Evolutionary conservation across 192 early-diverging fungal genomes (phyloP).

Genomic region (Backusella parvicylindrica): DNA sequence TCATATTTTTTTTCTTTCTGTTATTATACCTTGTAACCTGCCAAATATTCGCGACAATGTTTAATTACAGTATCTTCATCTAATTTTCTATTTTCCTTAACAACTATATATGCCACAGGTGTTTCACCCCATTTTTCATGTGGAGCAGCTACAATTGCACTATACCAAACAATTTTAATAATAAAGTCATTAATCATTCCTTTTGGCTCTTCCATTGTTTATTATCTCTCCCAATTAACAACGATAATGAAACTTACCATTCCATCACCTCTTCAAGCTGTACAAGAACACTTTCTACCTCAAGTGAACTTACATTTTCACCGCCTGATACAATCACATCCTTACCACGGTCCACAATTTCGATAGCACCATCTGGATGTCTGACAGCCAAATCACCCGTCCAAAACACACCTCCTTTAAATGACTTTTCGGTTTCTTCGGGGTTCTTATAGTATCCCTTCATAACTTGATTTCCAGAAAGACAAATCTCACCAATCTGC

Average conservation of each 20-base stretch:
- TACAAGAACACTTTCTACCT: conserved; percentile 51
- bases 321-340: conserved; percentile 65
- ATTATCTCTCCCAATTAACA: background rate
- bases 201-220: too few relatives aligned
- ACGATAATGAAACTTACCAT: conserved; percentile 19
- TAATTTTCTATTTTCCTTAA: conserved; percentile 37
- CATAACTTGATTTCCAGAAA: conserved; percentile 56
- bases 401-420: conserved; percentile 52
- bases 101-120: conserved; percentile 51
- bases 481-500: conserved; percentile 53
- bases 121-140: conserved; percentile 59
- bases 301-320: conserved; percentile 56
- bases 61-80: conserved; percentile 23
- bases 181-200: too few relatives aligned
- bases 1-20: background rate
- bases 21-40: conserved; percentile 48
- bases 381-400: conserved; percentile 60
- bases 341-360: conserved; percentile 56
- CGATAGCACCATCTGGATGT: conserved; percentile 55
- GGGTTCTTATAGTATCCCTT: conserved; percentile 51
- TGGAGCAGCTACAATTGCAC: conserved; percentile 53
- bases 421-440: conserved; percentile 53
- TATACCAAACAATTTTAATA: background rate
- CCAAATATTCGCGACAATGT: conserved; percentile 41
- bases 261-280: conserved; percentile 49